Evolutionary conservation across 1,284 basidiomycete genomes (phyloP), one percentile per base, ranked within the genome.

Genomic region (Phlebopus sp.): DNA sequence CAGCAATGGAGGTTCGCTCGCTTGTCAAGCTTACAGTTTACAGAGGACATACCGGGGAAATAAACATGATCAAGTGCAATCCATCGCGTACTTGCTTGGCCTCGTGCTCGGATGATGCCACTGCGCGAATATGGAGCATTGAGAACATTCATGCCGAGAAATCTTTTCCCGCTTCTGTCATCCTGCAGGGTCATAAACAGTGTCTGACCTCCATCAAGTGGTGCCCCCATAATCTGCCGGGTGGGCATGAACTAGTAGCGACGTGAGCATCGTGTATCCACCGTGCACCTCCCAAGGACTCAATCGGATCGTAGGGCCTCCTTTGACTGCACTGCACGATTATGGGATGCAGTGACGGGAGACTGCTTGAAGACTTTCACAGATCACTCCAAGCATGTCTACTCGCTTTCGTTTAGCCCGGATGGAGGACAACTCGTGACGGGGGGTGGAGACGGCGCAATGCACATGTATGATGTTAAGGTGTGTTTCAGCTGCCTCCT

Each of bases 341-440:
- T 92, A 36, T 92, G 90, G 90, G 83, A 92, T 63, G 79, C 81
- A 9, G 75, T 77, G 31, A 84, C 83, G 1, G 90, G 89, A 30
- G 74, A 79, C 35, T 92, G 89, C 61, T 62, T 89, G 25, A 74
- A 78, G 52, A 70, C 79, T 13, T 86, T 92, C 57, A 61, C 62
- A 5, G 84, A 89, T 56, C 84, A 88, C 64, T 79, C 69, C 55
- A 73, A 74, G 23, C 75, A 84, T n/a, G 75, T 89, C 13, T 90
- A 83, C 59, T 75, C 84, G 3, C 55, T 89, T 15, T 69, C 76
- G 8, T 86, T 87, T 59, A 84, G 82, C 58, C 84, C 85, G 0
- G 76, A 82, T 44, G 83, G 83, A 1, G 69, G 45, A 21, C 38
- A 57, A 19, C 54, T 70, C 30, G 69, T 58, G n/a, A 68, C 67